Conservation (phyloP, 2,329 filamentous ascomycete genomes). For the Aureobasidium sp. region DNA sequence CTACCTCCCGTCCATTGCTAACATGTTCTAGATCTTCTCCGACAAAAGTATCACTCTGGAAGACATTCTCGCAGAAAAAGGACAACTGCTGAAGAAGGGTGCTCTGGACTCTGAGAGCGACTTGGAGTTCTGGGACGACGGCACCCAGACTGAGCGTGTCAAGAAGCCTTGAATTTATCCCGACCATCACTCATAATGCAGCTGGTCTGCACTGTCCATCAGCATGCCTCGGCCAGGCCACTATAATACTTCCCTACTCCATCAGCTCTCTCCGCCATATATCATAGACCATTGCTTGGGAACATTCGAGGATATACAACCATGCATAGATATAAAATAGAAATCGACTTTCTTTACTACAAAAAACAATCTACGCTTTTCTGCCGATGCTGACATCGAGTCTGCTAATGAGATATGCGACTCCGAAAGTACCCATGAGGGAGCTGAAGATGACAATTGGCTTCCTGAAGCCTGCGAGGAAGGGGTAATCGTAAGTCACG, state of each 20-base stretch:
- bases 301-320: not conserved
- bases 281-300: not conserved
- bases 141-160: constrained; percentile 4
- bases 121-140: constrained; percentile 85
- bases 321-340: not conserved
- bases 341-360: constrained; percentile 4
- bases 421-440: constrained; percentile 63
- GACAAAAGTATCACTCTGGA: constrained; percentile 64
- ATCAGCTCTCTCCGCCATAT: not conserved
- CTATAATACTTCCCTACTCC: constrained; percentile 4
- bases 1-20: too few relatives aligned
- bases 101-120: constrained; percentile 70
- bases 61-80: constrained; percentile 68
- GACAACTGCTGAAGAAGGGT: constrained; percentile 63
- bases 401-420: constrained; percentile 65
- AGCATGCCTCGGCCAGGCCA: not conserved
- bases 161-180: not conserved
- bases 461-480: constrained; percentile 69
- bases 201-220: constrained; percentile 1
- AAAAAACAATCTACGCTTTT: constrained; percentile 18
- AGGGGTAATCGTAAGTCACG: constrained; percentile 77
- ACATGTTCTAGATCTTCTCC: constrained; percentile 55
- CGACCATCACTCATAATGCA: not conserved
- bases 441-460: constrained; percentile 73
- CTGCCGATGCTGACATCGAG: constrained; percentile 70